Evolutionary conservation across 805 yeast genomes (phyloP).

Genomic region (Metschnikowia lochheadii): DNA sequence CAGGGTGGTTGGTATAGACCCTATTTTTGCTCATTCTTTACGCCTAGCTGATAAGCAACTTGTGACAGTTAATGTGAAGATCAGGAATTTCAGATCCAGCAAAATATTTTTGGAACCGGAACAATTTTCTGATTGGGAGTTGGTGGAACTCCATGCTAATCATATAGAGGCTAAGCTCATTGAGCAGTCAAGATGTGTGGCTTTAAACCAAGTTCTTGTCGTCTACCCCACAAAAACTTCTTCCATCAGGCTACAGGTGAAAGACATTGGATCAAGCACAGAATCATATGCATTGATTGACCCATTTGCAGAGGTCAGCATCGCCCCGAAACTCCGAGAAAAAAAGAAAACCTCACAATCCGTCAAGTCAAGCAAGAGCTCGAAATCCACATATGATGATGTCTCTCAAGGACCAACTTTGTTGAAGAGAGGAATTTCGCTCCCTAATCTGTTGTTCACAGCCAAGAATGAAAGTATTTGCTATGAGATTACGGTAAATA

Average conservation of each 20-base stretch:
- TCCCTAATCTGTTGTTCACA: conserved; percentile 46
- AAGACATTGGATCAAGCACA: conserved; percentile 42
- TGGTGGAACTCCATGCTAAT: conserved; percentile 77
- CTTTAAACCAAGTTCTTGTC: conserved; percentile 52
- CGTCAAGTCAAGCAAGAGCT: conserved; percentile 16
- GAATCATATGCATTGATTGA: conserved; percentile 48
- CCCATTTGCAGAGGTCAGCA: conserved; percentile 64
- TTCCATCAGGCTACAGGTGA: conserved; percentile 55
- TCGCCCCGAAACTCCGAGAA: conserved; percentile 57
- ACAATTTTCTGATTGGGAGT: conserved; percentile 82
- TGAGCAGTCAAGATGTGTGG: conserved; percentile 76
- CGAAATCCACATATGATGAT: conserved; percentile 19
- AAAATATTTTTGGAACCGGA: conserved; percentile 76
- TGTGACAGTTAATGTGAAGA: conserved; percentile 41
- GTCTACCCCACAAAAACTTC: conserved; percentile 63
- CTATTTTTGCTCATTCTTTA: conserved; percentile 54
- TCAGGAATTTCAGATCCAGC: conserved; percentile 48
- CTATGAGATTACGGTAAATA: conserved; percentile 46
- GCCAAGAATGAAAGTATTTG: conserved; percentile 13
- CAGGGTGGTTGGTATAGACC: conserved; percentile 57
- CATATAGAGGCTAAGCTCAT: conserved; percentile 69
- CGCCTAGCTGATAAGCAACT: conserved; percentile 41
- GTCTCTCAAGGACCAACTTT: conserved; percentile 30
- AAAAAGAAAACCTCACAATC: conserved; percentile 23
- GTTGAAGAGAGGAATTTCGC: conserved; percentile 50